Evolutionary conservation across 768 basidiomycete species (phyloP).

Genomic region (Panaeolus cyanescens): DNA sequence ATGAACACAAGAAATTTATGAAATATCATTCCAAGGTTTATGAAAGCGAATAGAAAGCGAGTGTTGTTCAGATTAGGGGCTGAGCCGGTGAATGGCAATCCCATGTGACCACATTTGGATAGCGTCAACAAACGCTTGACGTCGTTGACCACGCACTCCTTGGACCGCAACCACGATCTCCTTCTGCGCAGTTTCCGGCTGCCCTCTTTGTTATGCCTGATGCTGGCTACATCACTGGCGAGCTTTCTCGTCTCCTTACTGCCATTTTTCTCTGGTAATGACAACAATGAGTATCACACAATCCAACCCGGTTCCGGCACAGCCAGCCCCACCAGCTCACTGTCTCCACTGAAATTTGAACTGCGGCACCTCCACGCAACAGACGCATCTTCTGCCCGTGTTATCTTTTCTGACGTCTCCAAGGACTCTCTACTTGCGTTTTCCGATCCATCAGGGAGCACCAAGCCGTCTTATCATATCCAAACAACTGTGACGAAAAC

Average conservation of each 20-base stretch:
- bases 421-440: conserved; percentile 7
- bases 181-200: conserved; percentile 1
- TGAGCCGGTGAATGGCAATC: neutral
- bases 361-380: conserved; percentile 65
- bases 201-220: conserved; percentile 38
- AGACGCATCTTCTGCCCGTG: conserved; percentile 41
- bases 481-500: conserved; percentile 36
- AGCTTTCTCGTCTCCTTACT: conserved; percentile 48
- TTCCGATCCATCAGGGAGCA: conserved; percentile 15
- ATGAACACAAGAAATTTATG: neutral
- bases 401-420: conserved; percentile 56
- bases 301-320: conserved; percentile 1
- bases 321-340: conserved; percentile 9
- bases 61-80: neutral
- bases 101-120: neutral
- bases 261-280: conserved; percentile 24
- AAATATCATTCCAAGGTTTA: neutral
- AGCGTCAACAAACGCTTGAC: neutral
- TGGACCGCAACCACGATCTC: neutral
- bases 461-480: conserved; percentile 34
- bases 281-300: conserved; percentile 6
- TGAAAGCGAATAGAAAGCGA: neutral
- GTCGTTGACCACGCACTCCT: neutral
- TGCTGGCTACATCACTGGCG: conserved; percentile 51
- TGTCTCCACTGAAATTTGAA: conserved; percentile 44